phyloP scores from a whole-genome alignment of 2,329 filamentous ascomycete genomes.

The Alternaria sp. region DNA sequence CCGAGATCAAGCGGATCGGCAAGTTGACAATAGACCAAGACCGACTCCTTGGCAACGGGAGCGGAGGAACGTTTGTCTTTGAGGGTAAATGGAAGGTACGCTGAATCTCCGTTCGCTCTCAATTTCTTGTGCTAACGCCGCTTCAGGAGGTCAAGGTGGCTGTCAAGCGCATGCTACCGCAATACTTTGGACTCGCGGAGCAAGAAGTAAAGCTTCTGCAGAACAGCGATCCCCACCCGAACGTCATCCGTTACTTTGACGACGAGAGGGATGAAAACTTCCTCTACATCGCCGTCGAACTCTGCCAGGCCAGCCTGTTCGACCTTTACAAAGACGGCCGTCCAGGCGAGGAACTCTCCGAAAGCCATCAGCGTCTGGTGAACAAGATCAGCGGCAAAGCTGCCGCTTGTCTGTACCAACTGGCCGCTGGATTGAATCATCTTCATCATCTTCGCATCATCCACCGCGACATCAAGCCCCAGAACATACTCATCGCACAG shows the following conservation, averaged over 20 bases:
- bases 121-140: conserved; percentile 10
- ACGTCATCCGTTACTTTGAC: conserved; percentile 96
- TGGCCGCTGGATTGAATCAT: conserved; percentile 86
- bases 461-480: conserved; percentile 94
- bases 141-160: conserved; percentile 79
- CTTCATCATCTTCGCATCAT: conserved; percentile 93
- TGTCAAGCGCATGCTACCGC: conserved; percentile 94
- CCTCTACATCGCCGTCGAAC: conserved; percentile 92
- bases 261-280: conserved; percentile 89
- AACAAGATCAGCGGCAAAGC: conserved; percentile 76
- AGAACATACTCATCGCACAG: conserved; percentile 87
- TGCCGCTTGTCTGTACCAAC: conserved; percentile 82
- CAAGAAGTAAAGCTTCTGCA: conserved; percentile 90
- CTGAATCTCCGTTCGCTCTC: neutral
- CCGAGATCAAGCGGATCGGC: conserved; percentile 63
- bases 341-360: conserved; percentile 57
- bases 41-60: conserved; percentile 73
- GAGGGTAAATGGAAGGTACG: conserved; percentile 82
- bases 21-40: conserved; percentile 67
- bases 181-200: conserved; percentile 94
- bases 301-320: conserved; percentile 91
- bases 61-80: conserved; percentile 96
- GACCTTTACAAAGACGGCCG: conserved; percentile 79
- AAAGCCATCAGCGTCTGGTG: conserved; percentile 71
- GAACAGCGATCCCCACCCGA: conserved; percentile 93